A percentile compares a stretch with the other conserved stretches of the same genome.
Evolutionary conservation across 2,329 filamentous ascomycete genomes (phyloP).

Genomic region (Penicillium vulpinum): DNA sequence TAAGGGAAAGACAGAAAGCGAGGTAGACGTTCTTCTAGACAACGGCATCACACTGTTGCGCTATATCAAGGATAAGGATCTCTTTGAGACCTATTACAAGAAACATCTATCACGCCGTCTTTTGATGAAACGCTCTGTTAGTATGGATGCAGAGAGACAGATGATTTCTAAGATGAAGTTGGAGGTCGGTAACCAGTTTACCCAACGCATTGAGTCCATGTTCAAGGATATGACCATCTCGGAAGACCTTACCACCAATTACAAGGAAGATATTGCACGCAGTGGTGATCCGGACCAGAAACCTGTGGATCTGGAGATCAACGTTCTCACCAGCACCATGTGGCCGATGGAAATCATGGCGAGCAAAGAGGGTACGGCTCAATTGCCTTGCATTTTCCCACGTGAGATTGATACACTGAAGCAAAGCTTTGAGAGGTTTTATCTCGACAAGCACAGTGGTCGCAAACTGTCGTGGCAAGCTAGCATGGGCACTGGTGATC

Average conservation of each 20-base stretch:
- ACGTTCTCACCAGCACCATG: constrained; percentile 86
- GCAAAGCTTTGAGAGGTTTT: constrained; percentile 84
- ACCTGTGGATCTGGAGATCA: constrained; percentile 76
- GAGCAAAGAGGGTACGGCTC: constrained; percentile 51
- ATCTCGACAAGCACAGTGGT: constrained; percentile 82
- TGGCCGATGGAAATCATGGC: constrained; percentile 93
- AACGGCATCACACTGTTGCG: constrained; percentile 86
- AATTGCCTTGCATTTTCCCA: constrained; percentile 67
- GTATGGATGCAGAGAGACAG: constrained; percentile 87
- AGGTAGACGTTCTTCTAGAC: constrained; percentile 80
- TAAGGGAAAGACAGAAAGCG: constrained; percentile 85
- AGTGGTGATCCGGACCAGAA: constrained; percentile 58
- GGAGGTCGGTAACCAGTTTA: constrained; percentile 92
- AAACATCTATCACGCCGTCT: constrained; percentile 88
- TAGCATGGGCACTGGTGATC: constrained; percentile 78
- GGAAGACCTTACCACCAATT: constrained; percentile 74
- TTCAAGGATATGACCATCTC: constrained; percentile 94
- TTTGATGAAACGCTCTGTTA: constrained; percentile 84
- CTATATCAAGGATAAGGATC: constrained; percentile 86
- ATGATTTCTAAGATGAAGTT: constrained; percentile 98
- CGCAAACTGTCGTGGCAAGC: constrained; percentile 82
- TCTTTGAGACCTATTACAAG: constrained; percentile 97
- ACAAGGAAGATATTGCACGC: constrained; percentile 67
- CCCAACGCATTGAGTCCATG: constrained; percentile 91
- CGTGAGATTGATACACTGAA: constrained; percentile 71